A percentile compares a stretch with the other conserved stretches of the same genome.
These are phyloP conservation scores for Tubosaeta sp. DNA, from an alignment of 768 basidiomycete genomes.

Conservation along the genomic window DNA sequence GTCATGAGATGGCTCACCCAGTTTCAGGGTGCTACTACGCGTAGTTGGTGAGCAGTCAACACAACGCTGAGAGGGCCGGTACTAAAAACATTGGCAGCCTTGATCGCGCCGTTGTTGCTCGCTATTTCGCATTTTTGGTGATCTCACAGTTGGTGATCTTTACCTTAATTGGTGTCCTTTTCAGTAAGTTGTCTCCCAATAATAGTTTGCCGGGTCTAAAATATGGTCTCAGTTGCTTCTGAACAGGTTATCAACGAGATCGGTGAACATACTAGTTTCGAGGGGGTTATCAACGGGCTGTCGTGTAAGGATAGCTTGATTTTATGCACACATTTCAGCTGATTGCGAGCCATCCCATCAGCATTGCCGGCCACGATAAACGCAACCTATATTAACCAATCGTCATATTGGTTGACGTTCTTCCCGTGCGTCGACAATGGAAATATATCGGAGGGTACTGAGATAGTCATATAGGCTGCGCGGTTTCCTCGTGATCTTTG, in stretches of 20 bases:
- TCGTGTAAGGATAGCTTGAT: conserved; percentile 30
- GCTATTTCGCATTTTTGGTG: conserved; percentile 92
- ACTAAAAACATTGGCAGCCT: conserved; percentile 40
- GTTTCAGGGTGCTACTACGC: conserved; percentile 56
- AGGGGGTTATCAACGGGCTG: conserved; percentile 43
- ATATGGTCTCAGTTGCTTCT: conserved; percentile 22
- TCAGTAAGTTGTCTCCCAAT: conserved; percentile 50
- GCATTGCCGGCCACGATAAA: conserved; percentile 73
- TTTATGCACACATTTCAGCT: background rate
- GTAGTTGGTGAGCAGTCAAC: conserved; percentile 23
- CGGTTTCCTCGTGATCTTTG: conserved; percentile 92
- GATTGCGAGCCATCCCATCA: conserved; percentile 39
- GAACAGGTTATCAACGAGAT: conserved; percentile 46
- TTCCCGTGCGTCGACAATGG: conserved; percentile 65
- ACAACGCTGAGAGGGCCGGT: background rate
- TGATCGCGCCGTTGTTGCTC: conserved; percentile 87
- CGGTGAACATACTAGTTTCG: conserved; percentile 43
- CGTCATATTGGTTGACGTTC: conserved; percentile 90
- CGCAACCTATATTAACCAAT: conserved; percentile 84
- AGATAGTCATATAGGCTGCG: conserved; percentile 54
- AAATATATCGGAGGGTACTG: background rate
- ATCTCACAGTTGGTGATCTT: conserved; percentile 94
- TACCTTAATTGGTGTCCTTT: conserved; percentile 85
- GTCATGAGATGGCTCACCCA: conserved; percentile 79
- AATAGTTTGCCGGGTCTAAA: background rate